Base-by-base conservation (phyloP, 805 yeast species). In the Ascoidea asiatica region DNA sequence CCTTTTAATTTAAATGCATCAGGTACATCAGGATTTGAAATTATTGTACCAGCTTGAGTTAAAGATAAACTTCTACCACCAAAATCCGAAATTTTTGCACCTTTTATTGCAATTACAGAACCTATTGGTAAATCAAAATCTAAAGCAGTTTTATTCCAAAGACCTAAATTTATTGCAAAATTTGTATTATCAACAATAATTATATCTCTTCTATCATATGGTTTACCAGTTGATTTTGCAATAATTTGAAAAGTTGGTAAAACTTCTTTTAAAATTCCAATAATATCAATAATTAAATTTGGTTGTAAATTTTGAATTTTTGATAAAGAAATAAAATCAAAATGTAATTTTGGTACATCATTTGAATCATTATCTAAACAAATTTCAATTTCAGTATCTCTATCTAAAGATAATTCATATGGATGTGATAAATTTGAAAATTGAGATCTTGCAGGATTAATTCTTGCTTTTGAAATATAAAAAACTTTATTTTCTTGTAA, bases 1-100 rank as follows among this genome's bases (percentile, higher is more conserved):
- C 97, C 97, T 61, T 87, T 86, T 53, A 92, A 72, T 44, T 76
- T 72, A 60, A 78, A 87, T 4, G 97, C 90, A 59, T 87, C 96
- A 18, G 85, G 80, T 19, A 84, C 73, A 57, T 89, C 96, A 2
- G 98, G 98, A 55, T 86, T 85, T 11, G 84, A 72, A 36, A 78
- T 61, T 50, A 92, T 64, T 1, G 84, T 73, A 19, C 95, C 88
- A 8, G 85, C 72, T 48, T 81, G 86, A 20, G 89, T 78, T 60
- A 88, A 72, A 1, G 95, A 81, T 52, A 92, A 67, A 13, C 85
- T 73, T 57, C 90, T 79, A 21, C 97, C 97, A 47, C 81, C 80
- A 60, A 86, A 92, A 58, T 89, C 97, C 46, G 81, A 78, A 33
- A 90, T 84, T 57, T 85, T 81, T 42, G 84, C 90, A 46, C 95